A percentile compares a stretch with the other conserved stretches of the same genome.
phyloP scores from a whole-genome alignment of 164 flowering plant species.

The Sedum album region DNA sequence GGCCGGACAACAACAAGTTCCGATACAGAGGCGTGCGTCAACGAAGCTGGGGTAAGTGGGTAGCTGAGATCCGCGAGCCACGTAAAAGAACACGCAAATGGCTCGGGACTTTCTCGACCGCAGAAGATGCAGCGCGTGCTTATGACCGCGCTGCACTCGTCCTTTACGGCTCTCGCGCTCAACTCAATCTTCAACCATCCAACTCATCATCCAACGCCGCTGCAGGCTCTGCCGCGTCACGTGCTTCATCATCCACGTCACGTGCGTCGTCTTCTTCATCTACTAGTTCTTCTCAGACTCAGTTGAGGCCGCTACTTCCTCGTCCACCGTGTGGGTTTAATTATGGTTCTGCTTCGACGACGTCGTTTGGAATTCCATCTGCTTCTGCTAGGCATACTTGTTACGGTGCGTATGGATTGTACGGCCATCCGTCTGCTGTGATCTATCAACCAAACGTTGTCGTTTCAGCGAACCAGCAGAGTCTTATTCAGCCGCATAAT shows the following conservation, averaged over 20 bases:
- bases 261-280: slow-evolving; percentile 14
- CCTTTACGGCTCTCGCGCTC: slow-evolving; percentile 76
- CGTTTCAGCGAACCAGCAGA: neutral
- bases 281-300: slow-evolving; percentile 6
- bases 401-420: slow-evolving; percentile 17
- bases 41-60: slow-evolving; percentile 97
- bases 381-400: neutral
- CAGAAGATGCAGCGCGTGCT: slow-evolving; percentile 96
- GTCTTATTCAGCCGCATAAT: slow-evolving; percentile 2
- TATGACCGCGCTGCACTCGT: slow-evolving; percentile 86
- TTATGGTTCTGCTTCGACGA: slow-evolving; percentile 4
- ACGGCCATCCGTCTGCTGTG: slow-evolving; percentile 12
- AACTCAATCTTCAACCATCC: slow-evolving; percentile 73
- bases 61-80: slow-evolving; percentile 95
- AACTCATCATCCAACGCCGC: slow-evolving; percentile 11
- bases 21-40: slow-evolving; percentile 82
- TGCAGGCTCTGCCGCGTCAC: slow-evolving; percentile 27
- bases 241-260: slow-evolving; percentile 10
- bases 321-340: slow-evolving; percentile 3
- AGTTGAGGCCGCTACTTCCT: slow-evolving; percentile 10
- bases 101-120: slow-evolving; percentile 92
- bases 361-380: neutral
- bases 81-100: slow-evolving; percentile 70
- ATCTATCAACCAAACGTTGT: slow-evolving; percentile 16
- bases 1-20: slow-evolving; percentile 84